Evolutionary conservation across 2,329 filamentous ascomycete species (phyloP), one percentile per base, ranked within the genome.

Genomic region (Pleomassaria siparia): DNA sequence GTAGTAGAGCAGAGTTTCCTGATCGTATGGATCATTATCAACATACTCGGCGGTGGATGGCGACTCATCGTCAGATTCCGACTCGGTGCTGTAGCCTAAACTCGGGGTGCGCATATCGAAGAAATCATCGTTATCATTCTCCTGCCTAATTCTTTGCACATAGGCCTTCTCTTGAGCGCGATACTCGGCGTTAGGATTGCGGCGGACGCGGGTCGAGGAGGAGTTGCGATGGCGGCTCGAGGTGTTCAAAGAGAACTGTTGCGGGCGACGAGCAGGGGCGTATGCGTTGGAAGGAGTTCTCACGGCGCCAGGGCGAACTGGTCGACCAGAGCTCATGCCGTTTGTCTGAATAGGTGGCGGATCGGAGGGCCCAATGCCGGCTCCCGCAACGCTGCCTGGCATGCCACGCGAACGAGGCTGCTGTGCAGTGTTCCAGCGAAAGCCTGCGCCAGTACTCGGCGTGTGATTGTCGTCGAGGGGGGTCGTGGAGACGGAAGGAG

Each of bases 131-230:
- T 77, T 74, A 35, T 75, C 72, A 49, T 84, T 82, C 57, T 94
- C 89, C 66, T 95, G 89, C 48, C 91, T 85, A 64, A 97, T 82
- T 59, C 92, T 86, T 71, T 96, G 90, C 26, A 97, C 87, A 67
- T 99, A 99, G 47, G 92, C 92, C 67, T 91, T 89, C 71, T 97
- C 92, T 72, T 97, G 90, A 40, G 89, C 88, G 50, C 88, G 78
- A 66, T 89, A 89, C 58, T 87, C 84, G 43, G 85, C 84, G 61
- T 86, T 86, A 9, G 86, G 86, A 61, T 89, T 87, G 53, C 81
- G 74, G 29, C 77, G 69, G 30, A 67, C 64, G 53, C 84, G 74
- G 51, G 80, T 80, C 2, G 76, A 71, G 2, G 83, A 85, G 6
- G 76, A 78, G 7, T 80, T 83, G 51, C 83, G 78, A 52, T 80